phyloP scores from a whole-genome alignment of 495 filamentous ascomycete genomes.

The Rhypophila decipiens region DNA sequence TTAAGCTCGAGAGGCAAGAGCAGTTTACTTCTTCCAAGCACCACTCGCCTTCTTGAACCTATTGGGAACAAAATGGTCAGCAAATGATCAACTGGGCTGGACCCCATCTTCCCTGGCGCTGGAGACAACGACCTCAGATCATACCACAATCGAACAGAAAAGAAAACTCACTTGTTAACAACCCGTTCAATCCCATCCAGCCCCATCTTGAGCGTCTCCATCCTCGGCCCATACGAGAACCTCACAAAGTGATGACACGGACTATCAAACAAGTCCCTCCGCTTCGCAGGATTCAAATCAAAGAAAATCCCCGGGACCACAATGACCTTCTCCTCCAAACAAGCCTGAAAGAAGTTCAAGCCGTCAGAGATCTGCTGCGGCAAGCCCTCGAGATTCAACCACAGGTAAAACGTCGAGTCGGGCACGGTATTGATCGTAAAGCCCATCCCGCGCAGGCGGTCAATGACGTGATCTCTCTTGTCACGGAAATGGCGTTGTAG shows the following conservation, averaged over 20 bases:
- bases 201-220: slow-evolving; percentile 79
- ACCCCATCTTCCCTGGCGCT: too few species aligned
- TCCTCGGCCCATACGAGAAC: slow-evolving; percentile 82
- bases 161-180: slow-evolving; percentile 50
- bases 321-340: slow-evolving; percentile 86
- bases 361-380: slow-evolving; percentile 80
- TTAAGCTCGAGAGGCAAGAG: too few species aligned
- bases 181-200: slow-evolving; percentile 87
- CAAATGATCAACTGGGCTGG: neutral
- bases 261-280: slow-evolving; percentile 86
- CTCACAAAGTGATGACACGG: slow-evolving; percentile 95
- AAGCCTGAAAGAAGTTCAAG: slow-evolving; percentile 93
- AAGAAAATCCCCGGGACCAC: slow-evolving; percentile 93
- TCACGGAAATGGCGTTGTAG: slow-evolving; percentile 80
- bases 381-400: slow-evolving; percentile 49
- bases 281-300: slow-evolving; percentile 82
- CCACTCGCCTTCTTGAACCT: neutral
- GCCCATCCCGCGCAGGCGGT: slow-evolving; percentile 71
- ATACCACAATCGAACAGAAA: neutral
- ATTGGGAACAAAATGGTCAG: neutral
- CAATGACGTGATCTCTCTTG: slow-evolving; percentile 85
- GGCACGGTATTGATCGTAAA: slow-evolving; percentile 75
- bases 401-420: slow-evolving; percentile 88
- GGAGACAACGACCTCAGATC: neutral
- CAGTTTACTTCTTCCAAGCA: too few species aligned